phyloP scores from a whole-genome alignment of 257 asterid genomes.

The Solanum tacnaense region DNA sequence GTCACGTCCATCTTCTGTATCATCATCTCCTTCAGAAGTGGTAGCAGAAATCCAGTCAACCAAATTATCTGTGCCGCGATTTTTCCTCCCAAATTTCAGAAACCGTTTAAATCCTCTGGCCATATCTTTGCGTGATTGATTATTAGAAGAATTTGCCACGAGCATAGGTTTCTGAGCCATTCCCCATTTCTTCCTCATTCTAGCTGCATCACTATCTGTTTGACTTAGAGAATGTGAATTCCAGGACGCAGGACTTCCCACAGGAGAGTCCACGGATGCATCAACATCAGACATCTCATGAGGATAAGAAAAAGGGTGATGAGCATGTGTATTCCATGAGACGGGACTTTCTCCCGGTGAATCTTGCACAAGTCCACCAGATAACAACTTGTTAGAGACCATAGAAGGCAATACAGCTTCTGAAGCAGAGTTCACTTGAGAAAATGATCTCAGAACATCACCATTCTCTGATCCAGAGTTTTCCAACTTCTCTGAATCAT shows the following conservation, averaged over 20 bases:
- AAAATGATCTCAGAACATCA: constrained; percentile 22
- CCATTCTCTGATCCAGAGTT: constrained; percentile 68
- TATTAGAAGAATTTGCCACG: constrained; percentile 40
- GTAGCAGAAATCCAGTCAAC: constrained; percentile 95
- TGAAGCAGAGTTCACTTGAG: constrained; percentile 45
- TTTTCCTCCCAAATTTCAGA: constrained; percentile 73
- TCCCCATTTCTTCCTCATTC: constrained; percentile 95
- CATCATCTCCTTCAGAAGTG: constrained; percentile 96
- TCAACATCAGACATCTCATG: constrained; percentile 75
- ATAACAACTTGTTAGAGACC: constrained; percentile 21
- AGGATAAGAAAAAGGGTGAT: constrained; percentile 52
- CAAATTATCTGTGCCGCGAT: constrained; percentile 59
- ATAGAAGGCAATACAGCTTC: constrained; percentile 39
- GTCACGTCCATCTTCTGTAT: constrained; percentile 82
- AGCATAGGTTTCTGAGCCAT: constrained; percentile 56
- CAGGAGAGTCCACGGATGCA: constrained; percentile 56
- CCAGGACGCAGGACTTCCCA: constrained; percentile 84
- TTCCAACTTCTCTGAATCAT: constrained; percentile 19
- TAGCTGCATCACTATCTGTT: constrained; percentile 59
- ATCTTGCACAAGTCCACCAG: constrained; percentile 41
- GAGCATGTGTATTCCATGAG: constrained; percentile 27
- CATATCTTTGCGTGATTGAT: constrained; percentile 61
- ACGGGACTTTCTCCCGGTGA: constrained; percentile 52
- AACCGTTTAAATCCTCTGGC: constrained; percentile 76
- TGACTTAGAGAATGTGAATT: constrained; percentile 60